Base-by-base conservation (phyloP, 495 filamentous ascomycete species). In the Monascus purpureus region DNA sequence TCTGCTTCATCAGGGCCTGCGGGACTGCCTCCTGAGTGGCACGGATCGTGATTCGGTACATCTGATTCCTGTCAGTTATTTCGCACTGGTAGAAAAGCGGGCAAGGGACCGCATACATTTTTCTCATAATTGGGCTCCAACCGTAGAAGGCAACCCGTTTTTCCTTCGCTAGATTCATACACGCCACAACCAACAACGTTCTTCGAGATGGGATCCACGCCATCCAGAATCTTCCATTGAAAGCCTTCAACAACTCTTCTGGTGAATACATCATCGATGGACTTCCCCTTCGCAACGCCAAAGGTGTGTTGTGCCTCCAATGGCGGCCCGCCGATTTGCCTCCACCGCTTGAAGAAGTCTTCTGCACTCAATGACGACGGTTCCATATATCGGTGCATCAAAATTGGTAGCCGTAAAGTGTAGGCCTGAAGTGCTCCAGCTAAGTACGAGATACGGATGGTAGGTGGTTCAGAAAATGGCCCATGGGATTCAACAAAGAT, bases 321-420 rank as follows among this genome's bases (percentile, higher is more conserved):
- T 4, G 86, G 81, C 2, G 67, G 67, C 5, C 81, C 85, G 12
- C 92, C 92, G 45, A 99, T 96, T 53, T 99, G 92, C 55, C 90
- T 83, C 92, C 92, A 99, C 13, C 92, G 68, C 63, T 90, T 95
- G 64, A 99, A 99, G 58, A 96, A 99, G 38, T 96, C 90, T 29
- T 95, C 90, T 0, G 75, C 74, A 6, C 68, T 68, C 23, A 99
- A 55, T 24, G 80, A 70, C 0, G 92, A 87, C 0, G 80, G 73
- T 36, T 93, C 86, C 86, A 96, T 93, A 57, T 90, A 99, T 41
- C 95, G 92, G 48, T 94, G 87, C 36, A 85, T 72, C 2, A 82
- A 59, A 3, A 99, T 73, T 0, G 92, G 92, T 2, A 99, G 68
- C 50, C 86, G 84, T 9, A 99, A 67, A 0, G 90, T 96, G 18